A percentile compares a stretch with the other conserved stretches of the same genome.
Conservation (phyloP, 1,284 basidiomycete species). For the Stereum hirsutum region DNA sequence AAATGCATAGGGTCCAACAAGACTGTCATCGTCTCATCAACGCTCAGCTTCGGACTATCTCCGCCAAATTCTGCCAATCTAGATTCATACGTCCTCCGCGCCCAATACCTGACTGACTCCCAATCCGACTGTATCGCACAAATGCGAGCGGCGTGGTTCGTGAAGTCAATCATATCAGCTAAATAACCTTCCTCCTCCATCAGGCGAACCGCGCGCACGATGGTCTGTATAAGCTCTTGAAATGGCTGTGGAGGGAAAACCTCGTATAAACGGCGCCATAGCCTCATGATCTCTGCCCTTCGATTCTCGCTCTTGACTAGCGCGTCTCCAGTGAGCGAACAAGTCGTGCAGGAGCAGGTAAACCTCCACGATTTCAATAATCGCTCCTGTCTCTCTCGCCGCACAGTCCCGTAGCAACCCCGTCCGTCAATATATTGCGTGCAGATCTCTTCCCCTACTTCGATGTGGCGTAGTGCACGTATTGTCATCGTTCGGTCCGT, state of each 20-base stretch:
- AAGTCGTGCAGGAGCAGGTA: slow-evolving; percentile 12
- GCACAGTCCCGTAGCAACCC: slow-evolving; percentile 14
- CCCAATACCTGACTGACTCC: slow-evolving; percentile 16
- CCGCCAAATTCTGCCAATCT: slow-evolving; percentile 14
- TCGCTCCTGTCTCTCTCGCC: slow-evolving; percentile 7
- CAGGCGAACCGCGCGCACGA: slow-evolving; percentile 8
- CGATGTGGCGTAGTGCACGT: slow-evolving; percentile 2
- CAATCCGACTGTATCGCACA: slow-evolving; percentile 15
- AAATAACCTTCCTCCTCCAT: slow-evolving; percentile 11
- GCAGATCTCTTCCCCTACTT: slow-evolving; percentile 4
- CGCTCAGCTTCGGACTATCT: slow-evolving; percentile 7
- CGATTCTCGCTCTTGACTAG: slow-evolving; percentile 9
- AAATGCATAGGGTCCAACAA: slow-evolving; percentile 24
- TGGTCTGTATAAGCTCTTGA: not conserved
- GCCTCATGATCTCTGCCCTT: not conserved
- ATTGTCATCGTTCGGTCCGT: slow-evolving; percentile 3
- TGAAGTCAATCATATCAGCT: slow-evolving; percentile 15
- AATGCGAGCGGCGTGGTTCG: slow-evolving; percentile 12
- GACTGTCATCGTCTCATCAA: not conserved
- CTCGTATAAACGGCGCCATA: slow-evolving; percentile 3
- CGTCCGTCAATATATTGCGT: slow-evolving; percentile 13
- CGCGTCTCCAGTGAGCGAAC: slow-evolving; percentile 5
- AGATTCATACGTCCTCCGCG: slow-evolving; percentile 11
- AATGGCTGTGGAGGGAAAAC: not conserved
- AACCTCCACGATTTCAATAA: slow-evolving; percentile 9